Conservation (phyloP, 352 stramenopile genomes). For the Globisporangium rhizosaccharum region DNA sequence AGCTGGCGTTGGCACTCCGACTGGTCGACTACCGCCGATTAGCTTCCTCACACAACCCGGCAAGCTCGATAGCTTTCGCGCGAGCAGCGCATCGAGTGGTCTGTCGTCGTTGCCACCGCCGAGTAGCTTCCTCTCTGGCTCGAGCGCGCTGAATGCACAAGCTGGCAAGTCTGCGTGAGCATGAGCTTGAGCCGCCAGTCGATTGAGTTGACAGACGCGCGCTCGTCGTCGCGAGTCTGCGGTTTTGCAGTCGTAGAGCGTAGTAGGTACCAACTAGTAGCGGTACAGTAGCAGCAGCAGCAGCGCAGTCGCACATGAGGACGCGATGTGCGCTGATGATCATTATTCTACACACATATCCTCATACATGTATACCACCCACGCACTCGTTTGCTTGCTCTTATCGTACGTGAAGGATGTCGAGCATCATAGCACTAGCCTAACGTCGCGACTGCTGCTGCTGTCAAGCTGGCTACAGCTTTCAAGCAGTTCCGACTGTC, state of each 20-base stretch:
- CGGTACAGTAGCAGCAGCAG: neutral
- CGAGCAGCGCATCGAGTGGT: constrained; percentile 27
- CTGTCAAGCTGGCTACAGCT: too few species aligned
- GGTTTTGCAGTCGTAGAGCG: neutral
- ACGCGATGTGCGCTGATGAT: neutral
- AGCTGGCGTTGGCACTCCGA: constrained; percentile 18
- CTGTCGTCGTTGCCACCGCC: constrained; percentile 27
- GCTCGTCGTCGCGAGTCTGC: too few species aligned
- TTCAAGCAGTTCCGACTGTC: too few species aligned
- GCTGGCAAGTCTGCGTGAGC: constrained; percentile 54
- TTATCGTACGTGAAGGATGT: too few species aligned
- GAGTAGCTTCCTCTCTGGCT: constrained; percentile 45
- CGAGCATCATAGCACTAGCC: too few species aligned
- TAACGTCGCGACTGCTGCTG: too few species aligned
- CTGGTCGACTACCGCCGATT: constrained; percentile 57
- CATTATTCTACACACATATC: neutral
- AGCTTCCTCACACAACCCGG: constrained; percentile 64
- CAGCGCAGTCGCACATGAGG: neutral
- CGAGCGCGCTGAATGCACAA: constrained; percentile 20
- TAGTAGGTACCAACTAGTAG: neutral
- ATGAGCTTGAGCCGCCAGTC: neutral
- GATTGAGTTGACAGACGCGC: neutral
- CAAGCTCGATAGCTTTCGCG: constrained; percentile 62
- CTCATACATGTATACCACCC: neutral
- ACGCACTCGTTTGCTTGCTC: neutral